phyloP scores from a whole-genome alignment of 2,329 filamentous ascomycete genomes.

The Aspergillus hiratsukae region DNA sequence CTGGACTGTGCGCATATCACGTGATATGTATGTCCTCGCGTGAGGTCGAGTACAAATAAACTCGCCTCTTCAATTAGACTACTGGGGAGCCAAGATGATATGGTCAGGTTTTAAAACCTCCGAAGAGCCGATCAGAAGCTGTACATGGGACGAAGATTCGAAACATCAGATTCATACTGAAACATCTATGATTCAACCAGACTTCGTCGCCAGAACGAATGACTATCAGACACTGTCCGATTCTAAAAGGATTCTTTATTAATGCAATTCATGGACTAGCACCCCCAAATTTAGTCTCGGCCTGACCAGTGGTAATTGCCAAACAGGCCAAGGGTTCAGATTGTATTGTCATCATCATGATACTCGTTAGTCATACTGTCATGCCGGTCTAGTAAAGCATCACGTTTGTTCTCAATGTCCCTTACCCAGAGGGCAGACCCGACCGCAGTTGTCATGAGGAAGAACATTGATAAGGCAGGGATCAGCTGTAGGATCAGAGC shows the following conservation, averaged over 20 bases:
- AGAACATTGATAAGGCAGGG: conserved; percentile 88
- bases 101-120: not conserved
- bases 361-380: conserved; percentile 29
- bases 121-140: not conserved
- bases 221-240: not conserved
- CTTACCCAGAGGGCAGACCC: conserved; percentile 85
- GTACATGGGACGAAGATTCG: not conserved
- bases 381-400: conserved; percentile 20
- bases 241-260: not conserved
- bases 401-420: conserved; percentile 62
- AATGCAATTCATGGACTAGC: not conserved
- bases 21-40: not conserved
- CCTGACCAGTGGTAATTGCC: not conserved
- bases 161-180: no score
- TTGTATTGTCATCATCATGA: conserved; percentile 30
- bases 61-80: not conserved
- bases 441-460: conserved; percentile 78
- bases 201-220: not conserved
- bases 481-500: conserved; percentile 83
- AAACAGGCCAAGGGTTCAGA: conserved; percentile 5
- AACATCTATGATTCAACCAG: no score
- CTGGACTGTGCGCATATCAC: not conserved
- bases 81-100: not conserved
- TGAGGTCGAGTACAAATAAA: not conserved
- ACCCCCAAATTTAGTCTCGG: not conserved